Base-by-base conservation (phyloP, 139 green algal genomes). In the Chlorella sp. region DNA sequence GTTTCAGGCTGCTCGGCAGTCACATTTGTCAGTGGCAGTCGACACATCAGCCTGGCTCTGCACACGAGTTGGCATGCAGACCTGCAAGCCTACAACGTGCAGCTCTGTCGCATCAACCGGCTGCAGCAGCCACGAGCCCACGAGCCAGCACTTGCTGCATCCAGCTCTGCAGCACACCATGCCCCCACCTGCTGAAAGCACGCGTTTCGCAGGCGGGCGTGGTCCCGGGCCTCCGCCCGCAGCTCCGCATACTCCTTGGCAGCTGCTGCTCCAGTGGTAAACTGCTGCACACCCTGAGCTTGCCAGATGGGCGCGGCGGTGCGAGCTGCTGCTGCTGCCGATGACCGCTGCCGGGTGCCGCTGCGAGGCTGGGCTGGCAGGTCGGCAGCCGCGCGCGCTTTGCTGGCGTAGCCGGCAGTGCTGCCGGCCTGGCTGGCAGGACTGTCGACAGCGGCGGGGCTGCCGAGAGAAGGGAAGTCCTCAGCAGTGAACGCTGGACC, bases 141-240 rank as follows among this genome's bases (percentile, higher is more conserved):
- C n/a, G n/a, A n/a, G n/a, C n/a, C n/a, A n/a, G n/a, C n/a, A n/a
- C n/a, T n/a, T 60, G 51, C 9, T 60, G n/a, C 67, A 32, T n/a
- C 69, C 69, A 13, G 8, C 4, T 2, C 2, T 16, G 38, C 11
- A 17, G 32, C 41, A 76, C 43, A 48, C 32, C 22, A 6, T 8
- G 20, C 17, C 1, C 76, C 60, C 36, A 89, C 92, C 88, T 96
- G 87, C 82, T 95, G 81, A 75, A 97, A 97, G 88, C 76, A 96
- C 2, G 75, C 67, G 70, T 97, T 97, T 73, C 94, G 87, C 22
- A 95, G 67, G 30, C 92, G 87, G 9, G 91, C 90, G 40, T 93
- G 89, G 80, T 95, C 93, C 4, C 93, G 72, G 0, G 94, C 94
- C 36, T 92, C 90, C 7, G 86, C 85, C 19, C 94, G 72, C 3